Evolutionary conservation across 768 basidiomycete genomes (phyloP), one percentile per base, ranked within the genome.

Genomic region (Collybia mongolica): DNA sequence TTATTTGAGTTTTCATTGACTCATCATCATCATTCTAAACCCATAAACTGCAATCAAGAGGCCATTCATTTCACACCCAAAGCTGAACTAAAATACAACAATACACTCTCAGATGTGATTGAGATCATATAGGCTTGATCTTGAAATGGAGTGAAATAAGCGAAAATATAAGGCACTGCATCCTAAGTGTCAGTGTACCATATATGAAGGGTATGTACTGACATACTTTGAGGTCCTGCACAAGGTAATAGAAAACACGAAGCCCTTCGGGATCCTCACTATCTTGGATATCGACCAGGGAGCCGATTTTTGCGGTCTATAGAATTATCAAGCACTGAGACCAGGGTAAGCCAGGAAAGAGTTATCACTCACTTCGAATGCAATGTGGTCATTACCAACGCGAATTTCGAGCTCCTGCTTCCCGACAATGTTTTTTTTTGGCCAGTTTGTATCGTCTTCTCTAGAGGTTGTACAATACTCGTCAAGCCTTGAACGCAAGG

Each of bases 141-240:
- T 98, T 98, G 88, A 99, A 98, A 77, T 99, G 96, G 32, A 99
- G 82, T 2, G 93, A 93, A 66, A 99, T 98, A 54, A 99, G 81
- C 7, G 97, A 98, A 70, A 98, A 97, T 59, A 99, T 95, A 53
- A 98, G 81, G 72, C 95, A 98, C 96, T 99, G 61, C 5, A 24
- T 20, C 17, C 41, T 11, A 41, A 40, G 4, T 41, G 19, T 47
- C n/a, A 47, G 37, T 55, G 45, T 17, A 2, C 11, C 44, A 24
- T 53, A 38, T 11, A 36, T 24, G 28, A 26, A 35, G 28, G 11
- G 14, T 14, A 12, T 32, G 39, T 17, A 44, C 6, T 38, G 2
- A 60, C 80, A 35, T 49, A 89, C 96, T 81, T 92, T 97, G 61
- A 99, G 74, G 69, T 99, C 97, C 70, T 99, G 97, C 4, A 99